Evolutionary conservation across 1,284 basidiomycete genomes (phyloP), one percentile per base, ranked within the genome.

Genomic region (Pholiota adiposa): DNA sequence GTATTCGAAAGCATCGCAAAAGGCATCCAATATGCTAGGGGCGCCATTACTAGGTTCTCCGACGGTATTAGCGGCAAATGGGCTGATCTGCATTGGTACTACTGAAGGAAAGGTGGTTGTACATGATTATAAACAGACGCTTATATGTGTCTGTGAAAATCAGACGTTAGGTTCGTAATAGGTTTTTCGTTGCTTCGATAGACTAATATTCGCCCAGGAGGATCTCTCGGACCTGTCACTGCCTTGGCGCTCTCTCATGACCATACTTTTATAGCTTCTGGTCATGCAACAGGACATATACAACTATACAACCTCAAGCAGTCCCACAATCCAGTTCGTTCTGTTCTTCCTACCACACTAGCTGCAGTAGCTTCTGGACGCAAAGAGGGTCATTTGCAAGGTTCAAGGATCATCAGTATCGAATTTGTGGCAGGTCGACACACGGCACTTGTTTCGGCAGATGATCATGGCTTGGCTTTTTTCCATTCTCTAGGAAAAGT

Each of bases 401-500:
- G 92, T n/a, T 91, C 92, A 1, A 83, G 87, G n/a, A 96, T 99
- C 51, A 79, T 93, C 59, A 92, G 85, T 67, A 79, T 99, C 46
- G 90, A 88, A 11, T 99, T 99, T 69, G 87, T 99, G n/a, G 95
- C 94, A 6, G 88, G 89, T 16, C 84, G 97, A 38, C 97, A 98
- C 70, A 99, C 97, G 0, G 96, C 95, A 2, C 86, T 99, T 53
- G 88, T 98, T 36, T 92, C 91, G 9, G 93, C 94, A 1, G 97
- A 99, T 72, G 93, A 96, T 61, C 79, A 86, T 62, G 97, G 97
- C 0, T 82, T 98, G 3, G 92, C 94, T 0, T 99, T 99, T 76
- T 98, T 95, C 73, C 97, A 98, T 74, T 94, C 92, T 55, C 79
- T 99, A 2, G 96, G 97, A 18, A 96, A 94, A 70, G 91, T 99